Conservation (phyloP, 164 flowering plant genomes). For the Annona cherimola region DNA sequence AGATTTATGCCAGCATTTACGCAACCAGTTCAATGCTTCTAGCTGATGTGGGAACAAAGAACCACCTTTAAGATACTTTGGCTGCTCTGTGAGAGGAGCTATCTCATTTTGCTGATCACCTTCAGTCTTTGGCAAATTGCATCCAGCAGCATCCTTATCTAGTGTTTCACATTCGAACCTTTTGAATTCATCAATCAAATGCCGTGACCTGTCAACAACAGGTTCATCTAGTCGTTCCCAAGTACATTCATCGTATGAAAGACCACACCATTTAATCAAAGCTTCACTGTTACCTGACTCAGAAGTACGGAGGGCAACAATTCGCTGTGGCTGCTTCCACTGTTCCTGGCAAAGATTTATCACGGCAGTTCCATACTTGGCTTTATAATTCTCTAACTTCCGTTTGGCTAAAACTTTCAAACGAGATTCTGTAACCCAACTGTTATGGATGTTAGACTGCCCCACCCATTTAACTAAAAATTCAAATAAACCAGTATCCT, state of each 20-base stretch:
- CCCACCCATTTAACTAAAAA: slow-evolving; percentile 97
- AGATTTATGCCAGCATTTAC: slow-evolving; percentile 83
- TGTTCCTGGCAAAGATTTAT: slow-evolving; percentile 77
- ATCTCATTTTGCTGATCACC: slow-evolving; percentile 44
- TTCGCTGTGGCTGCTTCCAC: slow-evolving; percentile 89
- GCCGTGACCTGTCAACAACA: slow-evolving; percentile 37
- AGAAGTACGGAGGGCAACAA: slow-evolving; percentile 55
- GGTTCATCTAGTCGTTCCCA: slow-evolving; percentile 90
- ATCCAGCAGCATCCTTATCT: slow-evolving; percentile 46
- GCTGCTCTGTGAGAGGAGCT: slow-evolving; percentile 73
- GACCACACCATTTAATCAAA: slow-evolving; percentile 83
- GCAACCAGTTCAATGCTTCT: slow-evolving; percentile 98
- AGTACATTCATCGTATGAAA: slow-evolving; percentile 95
- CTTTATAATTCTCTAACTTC: slow-evolving; percentile 89
- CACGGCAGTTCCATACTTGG: slow-evolving; percentile 71
- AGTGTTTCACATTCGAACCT: slow-evolving; percentile 52
- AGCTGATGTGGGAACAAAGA: slow-evolving; percentile 90
- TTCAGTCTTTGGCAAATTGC: slow-evolving; percentile 22
- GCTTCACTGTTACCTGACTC: slow-evolving; percentile 56
- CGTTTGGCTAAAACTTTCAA: slow-evolving; percentile 82
- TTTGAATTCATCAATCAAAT: slow-evolving; percentile 53
- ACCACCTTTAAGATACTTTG: slow-evolving; percentile 84
- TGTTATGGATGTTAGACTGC: slow-evolving; percentile 82
- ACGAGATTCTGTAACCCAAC: slow-evolving; percentile 79
- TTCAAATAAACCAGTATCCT: slow-evolving; percentile 36